phyloP scores from a whole-genome alignment of 129 eudicot genomes.

The Pittosporum tobira region DNA sequence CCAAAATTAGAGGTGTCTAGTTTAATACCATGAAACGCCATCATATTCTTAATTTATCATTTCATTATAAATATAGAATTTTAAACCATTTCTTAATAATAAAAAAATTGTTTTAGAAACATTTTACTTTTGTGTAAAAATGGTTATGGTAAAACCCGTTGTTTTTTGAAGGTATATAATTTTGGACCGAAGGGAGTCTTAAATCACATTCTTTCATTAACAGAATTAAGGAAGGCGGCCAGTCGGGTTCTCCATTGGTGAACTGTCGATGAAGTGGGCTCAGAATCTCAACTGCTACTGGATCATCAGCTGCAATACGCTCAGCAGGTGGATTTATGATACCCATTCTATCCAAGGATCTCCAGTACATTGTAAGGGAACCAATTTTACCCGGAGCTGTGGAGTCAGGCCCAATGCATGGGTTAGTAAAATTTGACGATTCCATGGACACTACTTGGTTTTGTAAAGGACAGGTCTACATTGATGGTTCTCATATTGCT shows the following conservation, averaged over 20 bases:
- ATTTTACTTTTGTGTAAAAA: no score
- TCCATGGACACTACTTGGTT: slow-evolving; percentile 59
- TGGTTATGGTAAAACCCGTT: no score
- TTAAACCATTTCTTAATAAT: no score
- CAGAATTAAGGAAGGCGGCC: slow-evolving; percentile 44
- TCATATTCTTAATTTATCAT: no score
- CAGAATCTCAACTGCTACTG: slow-evolving; percentile 85
- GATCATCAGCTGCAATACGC: slow-evolving; percentile 94
- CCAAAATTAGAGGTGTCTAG: no score
- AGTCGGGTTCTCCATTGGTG: slow-evolving; percentile 31
- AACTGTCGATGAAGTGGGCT: slow-evolving; percentile 86
- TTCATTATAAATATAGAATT: no score
- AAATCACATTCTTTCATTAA: not conserved
- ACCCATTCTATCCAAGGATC: slow-evolving; percentile 73
- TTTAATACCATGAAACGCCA: no score
- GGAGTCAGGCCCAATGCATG: slow-evolving; percentile 43
- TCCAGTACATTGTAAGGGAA: slow-evolving; percentile 83
- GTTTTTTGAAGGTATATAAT: no score
- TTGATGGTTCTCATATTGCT: slow-evolving; percentile 62
- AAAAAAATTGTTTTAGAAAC: no score
- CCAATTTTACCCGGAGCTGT: slow-evolving; percentile 41
- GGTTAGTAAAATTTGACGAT: slow-evolving; percentile 39
- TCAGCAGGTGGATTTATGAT: slow-evolving; percentile 79
- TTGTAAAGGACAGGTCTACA: slow-evolving; percentile 45
- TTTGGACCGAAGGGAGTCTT: no score